phyloP scores from a whole-genome alignment of 2,329 filamentous ascomycete species.

The Alternaria burnsii region DNA sequence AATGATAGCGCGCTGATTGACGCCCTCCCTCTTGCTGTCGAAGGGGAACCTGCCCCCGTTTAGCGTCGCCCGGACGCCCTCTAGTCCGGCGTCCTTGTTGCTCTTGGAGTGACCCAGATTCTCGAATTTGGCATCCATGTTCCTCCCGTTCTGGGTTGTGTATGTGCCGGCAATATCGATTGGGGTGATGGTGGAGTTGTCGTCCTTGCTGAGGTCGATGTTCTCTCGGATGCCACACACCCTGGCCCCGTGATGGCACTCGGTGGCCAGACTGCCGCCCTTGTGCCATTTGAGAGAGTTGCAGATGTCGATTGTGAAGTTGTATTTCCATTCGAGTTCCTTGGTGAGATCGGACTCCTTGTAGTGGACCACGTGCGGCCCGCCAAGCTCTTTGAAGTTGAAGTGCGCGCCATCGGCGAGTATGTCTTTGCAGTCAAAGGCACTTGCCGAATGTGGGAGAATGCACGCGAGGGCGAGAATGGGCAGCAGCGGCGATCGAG shows the following conservation, averaged over 20 bases:
- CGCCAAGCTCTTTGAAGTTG: conserved; percentile 69
- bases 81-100: conserved; percentile 69
- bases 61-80: conserved; percentile 77
- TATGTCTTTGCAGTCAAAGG: conserved; percentile 70
- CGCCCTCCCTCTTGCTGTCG: conserved; percentile 57
- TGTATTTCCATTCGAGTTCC: conserved; percentile 72
- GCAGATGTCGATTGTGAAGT: conserved; percentile 84
- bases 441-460: conserved; percentile 36
- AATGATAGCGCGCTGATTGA: conserved; percentile 77
- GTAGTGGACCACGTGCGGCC: conserved; percentile 73
- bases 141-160: conserved; percentile 61
- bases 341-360: conserved; percentile 54
- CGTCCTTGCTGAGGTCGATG: conserved; percentile 59
- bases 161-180: conserved; percentile 80
- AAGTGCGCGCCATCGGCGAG: conserved; percentile 67
- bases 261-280: conserved; percentile 57
- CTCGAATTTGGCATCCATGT: conserved; percentile 71
- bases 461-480: conserved; percentile 36
- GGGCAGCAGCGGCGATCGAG: conserved; percentile 33
- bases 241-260: conserved; percentile 75
- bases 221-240: conserved; percentile 78
- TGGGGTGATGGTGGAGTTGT: conserved; percentile 63
- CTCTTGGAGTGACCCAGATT: conserved; percentile 72
- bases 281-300: conserved; percentile 69
- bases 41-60: conserved; percentile 64